phyloP scores from a whole-genome alignment of 2,329 filamentous ascomycete genomes.

The Fusarium lateritium region DNA sequence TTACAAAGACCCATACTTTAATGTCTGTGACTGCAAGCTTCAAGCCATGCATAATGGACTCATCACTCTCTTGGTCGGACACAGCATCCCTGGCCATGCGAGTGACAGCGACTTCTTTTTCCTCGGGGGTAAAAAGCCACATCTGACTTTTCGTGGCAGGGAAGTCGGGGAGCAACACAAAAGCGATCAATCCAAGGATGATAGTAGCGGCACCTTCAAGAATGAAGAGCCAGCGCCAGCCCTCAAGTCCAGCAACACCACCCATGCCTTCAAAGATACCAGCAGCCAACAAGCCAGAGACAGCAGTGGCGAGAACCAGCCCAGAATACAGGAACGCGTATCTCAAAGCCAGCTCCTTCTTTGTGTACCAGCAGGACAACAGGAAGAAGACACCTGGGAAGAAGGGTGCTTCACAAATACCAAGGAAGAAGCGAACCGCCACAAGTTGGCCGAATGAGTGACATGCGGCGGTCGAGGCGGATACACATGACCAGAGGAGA shows the following conservation, averaged over 20 bases:
- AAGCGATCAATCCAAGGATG: not conserved
- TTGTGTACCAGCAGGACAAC: not conserved
- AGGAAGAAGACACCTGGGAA: conserved; percentile 24
- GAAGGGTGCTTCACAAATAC: conserved; percentile 42
- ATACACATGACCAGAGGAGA: conserved; percentile 39
- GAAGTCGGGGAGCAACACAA: not conserved
- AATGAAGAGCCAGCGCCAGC: not conserved
- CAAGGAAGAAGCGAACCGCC: conserved; percentile 35
- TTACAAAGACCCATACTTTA: not conserved
- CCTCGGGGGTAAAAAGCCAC: not conserved
- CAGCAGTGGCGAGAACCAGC: not conserved
- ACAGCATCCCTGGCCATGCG: not conserved
- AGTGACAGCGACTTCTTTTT: not conserved
- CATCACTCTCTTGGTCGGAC: not conserved
- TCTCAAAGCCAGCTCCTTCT: not conserved
- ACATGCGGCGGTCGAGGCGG: conserved; percentile 32
- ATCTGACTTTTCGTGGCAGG: not conserved
- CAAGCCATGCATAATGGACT: not conserved
- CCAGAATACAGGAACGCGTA: not conserved
- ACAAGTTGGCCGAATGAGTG: conserved; percentile 20
- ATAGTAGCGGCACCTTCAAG: not conserved
- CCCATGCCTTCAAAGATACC: not conserved
- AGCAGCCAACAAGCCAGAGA: not conserved
- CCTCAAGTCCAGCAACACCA: not conserved
- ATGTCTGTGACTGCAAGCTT: not conserved